These are phyloP conservation scores for Magnolia changhungtana DNA, from an alignment of 164 flowering plant species.

Conservation along the genomic window DNA sequence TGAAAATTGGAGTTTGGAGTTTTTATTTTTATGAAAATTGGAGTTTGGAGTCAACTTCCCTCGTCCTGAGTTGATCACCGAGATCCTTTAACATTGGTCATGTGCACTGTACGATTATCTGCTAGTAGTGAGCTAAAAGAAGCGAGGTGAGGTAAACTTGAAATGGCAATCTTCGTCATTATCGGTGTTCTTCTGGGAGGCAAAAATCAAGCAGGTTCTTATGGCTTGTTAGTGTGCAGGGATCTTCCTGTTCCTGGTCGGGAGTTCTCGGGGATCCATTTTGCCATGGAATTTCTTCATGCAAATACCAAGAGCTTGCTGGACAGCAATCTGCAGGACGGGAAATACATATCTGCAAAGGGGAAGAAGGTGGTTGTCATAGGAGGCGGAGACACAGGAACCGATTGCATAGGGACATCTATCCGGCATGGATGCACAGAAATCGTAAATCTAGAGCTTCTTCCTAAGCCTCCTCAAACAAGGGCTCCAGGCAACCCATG, in stretches of 20 bases:
- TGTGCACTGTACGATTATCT: neutral
- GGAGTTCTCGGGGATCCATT: conserved; percentile 79
- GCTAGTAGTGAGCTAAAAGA: neutral
- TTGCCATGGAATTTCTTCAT: conserved; percentile 97
- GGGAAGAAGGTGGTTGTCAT: conserved; percentile 97
- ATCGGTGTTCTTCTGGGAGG: neutral
- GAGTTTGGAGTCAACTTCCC: too few species aligned
- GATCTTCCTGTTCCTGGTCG: conserved; percentile 97
- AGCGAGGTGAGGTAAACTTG: neutral
- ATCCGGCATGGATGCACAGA: conserved; percentile 84
- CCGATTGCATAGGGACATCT: conserved; percentile 97
- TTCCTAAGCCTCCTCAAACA: conserved; percentile 75
- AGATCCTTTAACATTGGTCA: neutral
- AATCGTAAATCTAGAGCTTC: conserved; percentile 85
- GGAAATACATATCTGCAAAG: conserved; percentile 86
- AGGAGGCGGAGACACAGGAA: conserved; percentile 99
- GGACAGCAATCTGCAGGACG: conserved; percentile 86
- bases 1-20: too few species aligned
- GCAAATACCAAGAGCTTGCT: conserved; percentile 97
- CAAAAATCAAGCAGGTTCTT: neutral
- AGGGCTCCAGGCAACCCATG: conserved; percentile 97
- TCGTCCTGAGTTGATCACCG: neutral
- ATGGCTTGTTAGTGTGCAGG: conserved; percentile 34
- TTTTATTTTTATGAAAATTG: too few species aligned
- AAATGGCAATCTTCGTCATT: neutral